Evolutionary conservation across 306 rosid species (phyloP).

Genomic region (Elaeagnus macrophylla): DNA sequence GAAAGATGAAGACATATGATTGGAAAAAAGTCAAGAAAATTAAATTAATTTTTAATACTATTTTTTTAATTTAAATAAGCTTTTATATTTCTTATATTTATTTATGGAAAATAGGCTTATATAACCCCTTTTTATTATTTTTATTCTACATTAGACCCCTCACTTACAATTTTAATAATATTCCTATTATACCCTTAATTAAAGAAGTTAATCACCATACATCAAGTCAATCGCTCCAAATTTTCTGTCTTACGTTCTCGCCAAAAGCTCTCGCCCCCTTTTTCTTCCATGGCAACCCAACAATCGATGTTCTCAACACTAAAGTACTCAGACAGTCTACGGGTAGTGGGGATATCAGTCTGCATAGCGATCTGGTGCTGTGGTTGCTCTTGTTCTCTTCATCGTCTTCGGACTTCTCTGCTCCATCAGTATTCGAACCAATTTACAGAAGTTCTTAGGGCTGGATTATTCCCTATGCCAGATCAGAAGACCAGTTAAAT

Average conservation of each 20-base stretch:
- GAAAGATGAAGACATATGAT: too few relatives aligned
- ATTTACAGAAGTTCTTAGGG: conserved; percentile 94
- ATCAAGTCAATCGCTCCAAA: background rate
- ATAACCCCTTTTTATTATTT: too few relatives aligned
- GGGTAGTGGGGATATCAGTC: conserved; percentile 82
- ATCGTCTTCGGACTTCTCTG: conserved; percentile 90
- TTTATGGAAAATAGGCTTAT: too few relatives aligned
- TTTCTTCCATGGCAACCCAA: conserved; percentile 27
- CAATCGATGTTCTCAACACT: conserved; percentile 42
- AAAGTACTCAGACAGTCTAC: conserved; percentile 70
- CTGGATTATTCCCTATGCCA: conserved; percentile 89
- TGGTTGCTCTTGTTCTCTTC: conserved; percentile 92
- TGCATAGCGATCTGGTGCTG: conserved; percentile 97
- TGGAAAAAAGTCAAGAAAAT: too few relatives aligned
- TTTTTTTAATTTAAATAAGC: too few relatives aligned
- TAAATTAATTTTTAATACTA: too few relatives aligned
- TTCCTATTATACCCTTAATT: too few relatives aligned
- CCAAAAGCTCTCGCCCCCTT: background rate
- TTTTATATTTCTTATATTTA: too few relatives aligned
- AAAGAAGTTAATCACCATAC: too few relatives aligned
- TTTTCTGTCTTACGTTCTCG: conserved; percentile 11
- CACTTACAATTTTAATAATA: too few relatives aligned
- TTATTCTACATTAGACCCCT: too few relatives aligned
- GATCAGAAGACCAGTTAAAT: conserved; percentile 72
- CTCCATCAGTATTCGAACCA: conserved; percentile 85